Percentiles rank a stretch among this genome's conserved stretches.
These are phyloP conservation scores for Setomelanomma holmii DNA, from an alignment of 2,329 filamentous ascomycete genomes.

Conservation along the genomic window DNA sequence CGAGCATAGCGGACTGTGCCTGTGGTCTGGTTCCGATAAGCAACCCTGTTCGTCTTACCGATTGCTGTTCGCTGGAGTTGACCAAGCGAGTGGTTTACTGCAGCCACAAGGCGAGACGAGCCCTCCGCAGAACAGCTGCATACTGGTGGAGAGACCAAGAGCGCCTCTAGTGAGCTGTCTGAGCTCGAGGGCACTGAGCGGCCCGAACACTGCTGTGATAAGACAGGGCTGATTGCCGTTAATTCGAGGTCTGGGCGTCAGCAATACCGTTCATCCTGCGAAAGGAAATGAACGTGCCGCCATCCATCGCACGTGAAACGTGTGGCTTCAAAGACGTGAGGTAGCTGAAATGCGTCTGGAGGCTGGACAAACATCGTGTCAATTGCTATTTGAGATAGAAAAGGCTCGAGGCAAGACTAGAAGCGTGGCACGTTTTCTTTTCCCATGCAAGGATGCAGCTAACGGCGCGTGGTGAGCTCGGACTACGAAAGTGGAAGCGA, in stretches of 20 bases:
- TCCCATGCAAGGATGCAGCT: constrained; percentile 1
- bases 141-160: constrained; percentile 20
- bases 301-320: no score
- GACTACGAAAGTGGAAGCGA: constrained; percentile 5
- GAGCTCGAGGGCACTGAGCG: constrained; percentile 9
- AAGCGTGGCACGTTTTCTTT: background rate
- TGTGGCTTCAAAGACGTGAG: no score
- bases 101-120: constrained; percentile 30
- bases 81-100: constrained; percentile 28
- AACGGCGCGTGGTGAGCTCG: constrained; percentile 11
- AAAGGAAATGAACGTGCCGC: constrained; percentile 22
- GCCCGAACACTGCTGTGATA: constrained; percentile 26
- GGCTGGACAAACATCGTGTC: no score
- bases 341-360: no score
- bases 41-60: constrained; percentile 26
- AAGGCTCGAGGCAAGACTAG: background rate
- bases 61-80: constrained; percentile 21
- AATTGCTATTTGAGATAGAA: background rate
- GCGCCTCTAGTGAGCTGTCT: constrained; percentile 10
- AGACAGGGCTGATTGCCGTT: constrained; percentile 25
- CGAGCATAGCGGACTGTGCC: constrained; percentile 25
- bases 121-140: constrained; percentile 20
- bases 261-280: constrained; percentile 25
- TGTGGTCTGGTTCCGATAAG: constrained; percentile 43
- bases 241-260: constrained; percentile 31